Evolutionary conservation across 2,329 filamentous ascomycete species (phyloP).

Genomic region (Diplodia sapinea): DNA sequence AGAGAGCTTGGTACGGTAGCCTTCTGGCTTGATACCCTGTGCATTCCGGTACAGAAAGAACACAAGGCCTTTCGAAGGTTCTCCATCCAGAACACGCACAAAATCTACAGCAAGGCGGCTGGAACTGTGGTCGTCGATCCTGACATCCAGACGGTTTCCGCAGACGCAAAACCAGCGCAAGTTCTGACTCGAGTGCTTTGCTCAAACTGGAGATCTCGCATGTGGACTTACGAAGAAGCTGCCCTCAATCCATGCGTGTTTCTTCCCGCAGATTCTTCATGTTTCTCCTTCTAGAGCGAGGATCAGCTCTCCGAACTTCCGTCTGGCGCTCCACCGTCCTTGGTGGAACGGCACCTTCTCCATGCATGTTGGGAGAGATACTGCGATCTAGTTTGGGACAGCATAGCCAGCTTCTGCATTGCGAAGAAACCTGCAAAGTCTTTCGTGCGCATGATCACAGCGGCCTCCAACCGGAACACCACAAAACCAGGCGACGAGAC

Average conservation of each 20-base stretch:
- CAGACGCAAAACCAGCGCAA: too few species aligned
- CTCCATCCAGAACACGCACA: too few species aligned
- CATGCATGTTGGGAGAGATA: neutral
- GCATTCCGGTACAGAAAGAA: too few species aligned
- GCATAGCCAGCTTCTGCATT: neutral
- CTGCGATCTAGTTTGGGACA: neutral
- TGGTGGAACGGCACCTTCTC: neutral
- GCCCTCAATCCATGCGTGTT: neutral
- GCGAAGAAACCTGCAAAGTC: neutral
- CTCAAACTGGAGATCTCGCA: neutral
- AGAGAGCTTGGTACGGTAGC: too few species aligned
- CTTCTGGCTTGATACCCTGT: too few species aligned
- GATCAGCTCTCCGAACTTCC: neutral
- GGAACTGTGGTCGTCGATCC: too few species aligned
- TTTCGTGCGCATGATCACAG: neutral
- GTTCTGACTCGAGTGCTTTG: neutral
- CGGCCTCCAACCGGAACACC: neutral
- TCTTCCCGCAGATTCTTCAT: neutral
- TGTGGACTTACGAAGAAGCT: neutral
- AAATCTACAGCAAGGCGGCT: too few species aligned
- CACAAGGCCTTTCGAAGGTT: too few species aligned
- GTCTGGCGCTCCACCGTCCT: neutral
- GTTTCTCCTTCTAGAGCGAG: neutral
- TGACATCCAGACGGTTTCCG: too few species aligned
- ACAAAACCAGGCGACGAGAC: neutral